Percentiles rank a stretch among this genome's conserved stretches.
These are phyloP conservation scores for Fusarium sp. DNA, from an alignment of 2,329 filamentous ascomycete species.

Conservation along the genomic window DNA sequence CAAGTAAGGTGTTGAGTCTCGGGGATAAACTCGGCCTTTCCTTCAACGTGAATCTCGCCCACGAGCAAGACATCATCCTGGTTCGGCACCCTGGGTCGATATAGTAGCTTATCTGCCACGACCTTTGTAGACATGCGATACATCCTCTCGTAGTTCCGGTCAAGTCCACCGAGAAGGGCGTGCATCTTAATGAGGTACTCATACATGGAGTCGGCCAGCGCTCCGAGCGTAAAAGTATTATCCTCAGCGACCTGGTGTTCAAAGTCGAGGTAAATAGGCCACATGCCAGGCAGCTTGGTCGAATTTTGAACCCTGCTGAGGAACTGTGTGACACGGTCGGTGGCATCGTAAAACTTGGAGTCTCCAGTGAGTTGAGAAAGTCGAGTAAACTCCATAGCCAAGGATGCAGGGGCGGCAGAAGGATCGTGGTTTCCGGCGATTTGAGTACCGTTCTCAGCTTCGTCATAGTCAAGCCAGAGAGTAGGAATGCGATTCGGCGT, in stretches of 20 bases:
- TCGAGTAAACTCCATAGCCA: constrained; percentile 80
- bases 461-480: constrained; percentile 58
- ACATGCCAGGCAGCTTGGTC: constrained; percentile 80
- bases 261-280: constrained; percentile 74
- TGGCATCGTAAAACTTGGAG: constrained; percentile 80
- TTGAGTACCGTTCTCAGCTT: constrained; percentile 56
- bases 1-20: constrained; percentile 69
- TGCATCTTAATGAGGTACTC: constrained; percentile 73
- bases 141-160: constrained; percentile 70
- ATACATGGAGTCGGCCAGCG: constrained; percentile 67
- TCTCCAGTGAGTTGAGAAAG: constrained; percentile 79
- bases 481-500: constrained; percentile 63
- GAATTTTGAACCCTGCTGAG: constrained; percentile 75
- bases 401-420: constrained; percentile 67
- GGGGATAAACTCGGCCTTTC: constrained; percentile 38
- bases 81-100: constrained; percentile 73
- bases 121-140: constrained; percentile 73
- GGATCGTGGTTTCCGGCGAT: constrained; percentile 61
- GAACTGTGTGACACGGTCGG: constrained; percentile 77
- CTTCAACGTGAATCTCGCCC: constrained; percentile 44
- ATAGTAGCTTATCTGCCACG: constrained; percentile 72
- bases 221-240: constrained; percentile 63
- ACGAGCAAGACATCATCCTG: constrained; percentile 68
- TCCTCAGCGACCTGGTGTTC: constrained; percentile 62
- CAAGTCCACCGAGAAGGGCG: constrained; percentile 72